Evolutionary conservation across 2,329 filamentous ascomycete species (phyloP).

Genomic region (Annulohypoxylon truncatum): DNA sequence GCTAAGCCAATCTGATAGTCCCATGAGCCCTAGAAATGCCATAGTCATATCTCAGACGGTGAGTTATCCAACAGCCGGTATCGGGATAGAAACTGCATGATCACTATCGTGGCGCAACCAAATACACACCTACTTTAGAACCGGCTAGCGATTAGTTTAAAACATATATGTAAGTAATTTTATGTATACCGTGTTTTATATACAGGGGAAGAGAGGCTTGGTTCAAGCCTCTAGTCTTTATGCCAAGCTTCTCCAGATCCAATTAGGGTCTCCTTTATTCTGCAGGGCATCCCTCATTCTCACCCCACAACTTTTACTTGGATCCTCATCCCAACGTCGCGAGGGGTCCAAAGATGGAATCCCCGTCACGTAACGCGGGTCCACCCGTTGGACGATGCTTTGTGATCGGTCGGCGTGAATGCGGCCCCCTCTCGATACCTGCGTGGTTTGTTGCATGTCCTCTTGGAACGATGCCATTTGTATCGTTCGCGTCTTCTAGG

Average conservation of each 20-base stretch:
- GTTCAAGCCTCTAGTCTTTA: conserved; percentile 17
- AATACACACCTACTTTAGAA: conserved; percentile 2
- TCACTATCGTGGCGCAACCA: not conserved
- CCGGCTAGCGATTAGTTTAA: conserved; percentile 6
- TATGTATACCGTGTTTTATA: conserved; percentile 26
- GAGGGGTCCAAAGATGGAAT: conserved; percentile 3
- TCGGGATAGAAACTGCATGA: conserved; percentile 10
- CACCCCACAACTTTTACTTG: conserved; percentile 17
- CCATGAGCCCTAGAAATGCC: not conserved
- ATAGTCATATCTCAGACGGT: not conserved
- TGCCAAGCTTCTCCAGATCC: conserved; percentile 36
- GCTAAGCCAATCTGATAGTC: not conserved
- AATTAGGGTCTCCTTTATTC: conserved; percentile 27
- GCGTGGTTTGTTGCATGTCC: conserved; percentile 2
- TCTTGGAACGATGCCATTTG: conserved; percentile 1
- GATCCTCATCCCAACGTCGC: conserved; percentile 28
- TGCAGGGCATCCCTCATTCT: conserved; percentile 32
- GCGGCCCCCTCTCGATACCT: conserved; percentile 5
- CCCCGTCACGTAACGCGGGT: conserved; percentile 17
- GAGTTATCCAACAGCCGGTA: conserved; percentile 18
- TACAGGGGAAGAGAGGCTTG: conserved; percentile 29
- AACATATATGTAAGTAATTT: conserved; percentile 14
- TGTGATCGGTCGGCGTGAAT: not conserved
- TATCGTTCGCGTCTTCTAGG: not conserved
- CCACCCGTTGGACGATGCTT: conserved; percentile 5